Base-by-base conservation (phyloP, 805 yeast genomes). In the Torulaspora delbrueckii region DNA sequence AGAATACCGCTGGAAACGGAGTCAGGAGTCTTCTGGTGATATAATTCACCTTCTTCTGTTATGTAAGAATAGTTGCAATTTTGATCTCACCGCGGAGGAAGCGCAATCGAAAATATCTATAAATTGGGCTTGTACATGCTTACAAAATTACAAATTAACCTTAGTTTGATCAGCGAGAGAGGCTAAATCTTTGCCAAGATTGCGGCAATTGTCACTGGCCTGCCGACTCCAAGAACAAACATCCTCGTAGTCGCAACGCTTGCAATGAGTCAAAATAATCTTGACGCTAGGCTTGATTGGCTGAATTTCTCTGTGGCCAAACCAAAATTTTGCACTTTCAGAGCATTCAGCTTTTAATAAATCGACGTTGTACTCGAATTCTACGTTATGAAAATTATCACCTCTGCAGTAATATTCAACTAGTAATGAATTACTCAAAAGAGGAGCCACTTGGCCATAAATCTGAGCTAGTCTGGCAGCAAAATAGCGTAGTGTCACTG, bases 401-500 rank as follows among this genome's bases (percentile, higher is more conserved):
- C 64, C 68, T 31, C 70, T 65, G 52, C 67, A 73, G 52, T 79
- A 77, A 57, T 82, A 84, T 39, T 82, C 79, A 8, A 79, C 62
- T n/a, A 73, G 60, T 14, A 72, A 48, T 6, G 62, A 52, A n/a
- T 65, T 58, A 0, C 76, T 66, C 13, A 72, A 48, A 18, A 74
- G 58, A 8, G 65, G 59, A 1, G 57, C 51, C 3, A 58, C 30
- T 10, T 31, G 33, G 9, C 46, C 32, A 39, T 65, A 59, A 18
- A 76, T 49, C 51, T 80, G 83, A 1, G 81, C 69, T 8, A 75
- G 56, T 45, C 87, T 66, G 1, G 76, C 74, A 0, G 84, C 76
- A 46, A 84, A 69, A 51, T 76, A 76, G 42, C 79, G 61, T 16
- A 79, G 59, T 0, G 89, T 82, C 14, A 80, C 70, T 1, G 85